Evolutionary conservation across 1,284 basidiomycete genomes (phyloP), one percentile per base, ranked within the genome.

Genomic region (Ustilago sp.): DNA sequence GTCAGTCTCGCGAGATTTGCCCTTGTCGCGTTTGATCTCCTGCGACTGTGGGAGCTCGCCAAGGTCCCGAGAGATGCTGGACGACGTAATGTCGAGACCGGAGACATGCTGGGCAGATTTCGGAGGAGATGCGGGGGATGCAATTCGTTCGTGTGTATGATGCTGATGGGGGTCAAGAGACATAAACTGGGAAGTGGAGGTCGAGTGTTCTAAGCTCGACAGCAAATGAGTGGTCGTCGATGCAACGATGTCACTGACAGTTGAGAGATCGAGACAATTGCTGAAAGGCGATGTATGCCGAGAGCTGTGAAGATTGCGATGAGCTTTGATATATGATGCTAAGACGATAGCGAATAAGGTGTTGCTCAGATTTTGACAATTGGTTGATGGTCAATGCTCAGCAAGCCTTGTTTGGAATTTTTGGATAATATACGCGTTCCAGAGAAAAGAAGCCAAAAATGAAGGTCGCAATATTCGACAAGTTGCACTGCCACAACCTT

Each of bases 141-240:
- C 13, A 41, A 43, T 4, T 41, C 45, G 32, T 6, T n/a, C 9
- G 43, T 41, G 38, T 58, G 57, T 15, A 28, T 12, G 23, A 31
- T 3, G 64, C 39, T 45, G 47, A 4, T 47, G 9, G 23, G 62
- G 62, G 54, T 71, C 73, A 55, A 75, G 73, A 71, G 64, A 70
- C 73, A 75, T 75, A 71, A 59, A 67, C 62, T 47, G 38, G 48
- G 32, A 55, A 61, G 61, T 57, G 57, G 61, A 63, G 61, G 62
- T 59, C 60, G 60, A 59, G 69, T 35, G 23, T 38, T 17, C 8
- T 61, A 19, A 32, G 57, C 68, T 70, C 68, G 68, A 70, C 68
- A n/a, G 58, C 39, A 12, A 19, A 52, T 3, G 48, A 17, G 43
- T 64, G 23, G 15, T 17, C 45, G 66, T 61, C 68, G 52, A 59